Evolutionary conservation across 2,329 filamentous ascomycete genomes (phyloP), one percentile per base, ranked within the genome.

Genomic region (Phoma sp.): DNA sequence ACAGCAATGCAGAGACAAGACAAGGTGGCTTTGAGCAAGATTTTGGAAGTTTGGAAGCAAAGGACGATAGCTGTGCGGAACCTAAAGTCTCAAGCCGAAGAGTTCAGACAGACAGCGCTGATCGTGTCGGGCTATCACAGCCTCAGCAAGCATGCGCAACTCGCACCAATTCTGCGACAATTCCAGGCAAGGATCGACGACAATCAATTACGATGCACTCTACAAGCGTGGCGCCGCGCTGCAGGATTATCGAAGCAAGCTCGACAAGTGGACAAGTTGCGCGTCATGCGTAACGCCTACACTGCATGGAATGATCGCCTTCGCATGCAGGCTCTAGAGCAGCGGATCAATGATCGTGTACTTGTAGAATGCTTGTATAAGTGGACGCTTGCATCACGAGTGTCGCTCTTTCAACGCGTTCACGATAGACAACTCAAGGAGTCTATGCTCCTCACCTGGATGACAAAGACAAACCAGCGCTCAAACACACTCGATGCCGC

Each of bases 251-350:
- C 80, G 31, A 74, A 73, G 41, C 75, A 80, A 61, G 85, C 86
- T 17, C 72, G 75, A 21, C 72, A 78, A 44, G 73, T 84, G 29
- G 79, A 87, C 65, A 80, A 76, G 10, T 69, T 77, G 60, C 81
- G 84, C 40, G 69, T 87, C 25, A 65, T 86, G 44, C 81, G 80
- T 44, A 85, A 85, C 67, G 78, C 83, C 3, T 86, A 83, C 77
- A 86, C 81, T 1, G 75, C 77, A 10, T 89, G 86, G 87, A 88
- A 88, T 59, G 84, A 88, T 63, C 76, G 76, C 15, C 76, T 87
- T 15, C 83, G 86, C 17, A 81, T 78, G 57, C 77, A 81, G 61
- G 80, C 80, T 15, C 71, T 88, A 2, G 74, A 73, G 43, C 74
- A 78, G 19, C 81, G 79, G 13, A 83, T 87, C 43, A 78, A 87